These are phyloP conservation scores for Saxophila tyrrhenica DNA, from an alignment of 495 filamentous ascomycete species.

Conservation along the genomic window DNA sequence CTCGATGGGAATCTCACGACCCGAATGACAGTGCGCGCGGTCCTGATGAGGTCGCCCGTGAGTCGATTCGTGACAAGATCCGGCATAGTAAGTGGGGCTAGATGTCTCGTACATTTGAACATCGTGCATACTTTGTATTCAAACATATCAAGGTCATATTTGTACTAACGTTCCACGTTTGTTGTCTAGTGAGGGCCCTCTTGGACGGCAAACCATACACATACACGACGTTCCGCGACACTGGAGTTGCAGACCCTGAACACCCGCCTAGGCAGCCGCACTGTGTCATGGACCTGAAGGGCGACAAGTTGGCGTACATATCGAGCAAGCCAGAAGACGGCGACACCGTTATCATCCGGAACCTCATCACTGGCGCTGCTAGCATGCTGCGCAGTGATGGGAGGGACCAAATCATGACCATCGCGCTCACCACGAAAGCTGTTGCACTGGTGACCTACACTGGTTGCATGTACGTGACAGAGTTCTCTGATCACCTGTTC, in stretches of 20 bases:
- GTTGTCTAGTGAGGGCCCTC: not conserved
- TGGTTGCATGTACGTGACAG: not conserved
- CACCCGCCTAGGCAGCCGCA: not conserved
- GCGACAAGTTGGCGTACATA: not conserved
- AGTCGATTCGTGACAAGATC: not conserved
- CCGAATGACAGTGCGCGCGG: not conserved
- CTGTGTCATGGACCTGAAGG: not conserved
- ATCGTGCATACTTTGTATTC: not conserved
- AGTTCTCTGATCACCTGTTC: not conserved
- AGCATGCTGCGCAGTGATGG: not conserved
- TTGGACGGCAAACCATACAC: not conserved
- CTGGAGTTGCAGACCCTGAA: not conserved
- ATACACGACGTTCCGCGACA: not conserved
- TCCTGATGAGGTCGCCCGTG: not conserved
- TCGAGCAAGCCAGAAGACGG: not conserved
- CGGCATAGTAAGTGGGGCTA: not conserved
- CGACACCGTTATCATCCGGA: constrained; percentile 1
- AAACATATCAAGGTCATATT: too few species aligned
- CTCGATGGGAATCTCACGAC: not conserved
- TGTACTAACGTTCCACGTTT: not conserved
- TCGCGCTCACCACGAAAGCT: not conserved
- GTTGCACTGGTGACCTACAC: not conserved
- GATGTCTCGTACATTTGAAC: too few species aligned
- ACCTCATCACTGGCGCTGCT: not conserved
- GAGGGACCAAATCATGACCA: not conserved